Base-by-base conservation (phyloP, 2,329 filamentous ascomycete species). In the Trichophyton benhamiae region DNA sequence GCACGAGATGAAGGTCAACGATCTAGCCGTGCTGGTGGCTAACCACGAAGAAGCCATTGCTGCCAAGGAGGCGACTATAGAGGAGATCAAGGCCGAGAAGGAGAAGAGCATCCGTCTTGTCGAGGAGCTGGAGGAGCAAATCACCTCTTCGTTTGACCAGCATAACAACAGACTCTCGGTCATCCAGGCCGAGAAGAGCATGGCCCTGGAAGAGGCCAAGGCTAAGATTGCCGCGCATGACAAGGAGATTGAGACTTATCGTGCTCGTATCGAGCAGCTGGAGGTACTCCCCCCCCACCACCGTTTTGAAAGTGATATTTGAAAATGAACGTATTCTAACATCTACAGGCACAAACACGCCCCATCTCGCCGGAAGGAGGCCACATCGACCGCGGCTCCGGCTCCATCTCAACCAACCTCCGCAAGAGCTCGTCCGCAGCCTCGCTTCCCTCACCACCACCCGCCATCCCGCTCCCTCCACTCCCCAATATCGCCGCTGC, bases 81-180 rank as follows among this genome's bases (percentile, higher is more conserved):
- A 82, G 64, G 77, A 77, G 65, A 77, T 85, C 61, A 78, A 76
- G 22, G 77, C 79, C 15, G 83, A 83, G 76, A 95, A 95, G 79
- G 87, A 90, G 78, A 96, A 95, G 81, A 95, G 94, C 74, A 88
- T 89, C 48, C 85, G 90, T 22, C 80, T 99, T 11, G 89, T 99
- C 7, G 90, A 97, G 72, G 92, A 99, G 75, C 85, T 99, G 3
- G 94, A 99, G 75, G 92, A 97, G 68, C 94, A 99, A 74, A 84
- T 99, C 60, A 91, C 92, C 71, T 89, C 83, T 72, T 96, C 94
- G 76, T 99, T 91, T 74, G 94, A 99, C 70, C 89, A 96, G 72
- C 91, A 92, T 63, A 89, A 96, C 73, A 95, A 96, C 76, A 86
- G 92, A 60, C 78, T 97, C 60, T 96, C 91, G 59, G 86, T 88